These are phyloP conservation scores for Castanopsis chinensis DNA, from an alignment of 306 rosid species.

Conservation along the genomic window DNA sequence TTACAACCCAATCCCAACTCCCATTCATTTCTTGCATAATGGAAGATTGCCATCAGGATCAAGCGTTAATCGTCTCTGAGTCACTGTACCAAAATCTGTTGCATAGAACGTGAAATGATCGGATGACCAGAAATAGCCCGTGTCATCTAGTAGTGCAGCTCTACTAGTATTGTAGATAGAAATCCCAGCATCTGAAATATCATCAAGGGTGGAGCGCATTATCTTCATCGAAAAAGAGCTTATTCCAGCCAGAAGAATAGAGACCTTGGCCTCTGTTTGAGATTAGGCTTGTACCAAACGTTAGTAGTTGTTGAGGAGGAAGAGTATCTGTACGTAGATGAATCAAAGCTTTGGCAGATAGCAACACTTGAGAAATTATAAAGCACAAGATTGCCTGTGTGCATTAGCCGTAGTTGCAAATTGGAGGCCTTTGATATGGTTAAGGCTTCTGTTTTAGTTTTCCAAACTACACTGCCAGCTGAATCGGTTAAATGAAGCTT, in stretches of 20 bases:
- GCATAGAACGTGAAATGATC: not conserved
- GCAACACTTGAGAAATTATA: not conserved
- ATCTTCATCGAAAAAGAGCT: constrained; percentile 37
- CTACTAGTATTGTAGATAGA: constrained; percentile 30
- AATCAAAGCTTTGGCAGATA: constrained; percentile 56
- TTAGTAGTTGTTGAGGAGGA: constrained; percentile 39
- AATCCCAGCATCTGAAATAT: not conserved
- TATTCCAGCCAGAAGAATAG: constrained; percentile 41
- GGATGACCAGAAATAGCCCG: constrained; percentile 33
- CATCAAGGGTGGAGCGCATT: constrained; percentile 24
- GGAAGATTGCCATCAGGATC: constrained; percentile 38
- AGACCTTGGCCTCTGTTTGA: constrained; percentile 31
- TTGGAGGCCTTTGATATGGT: not conserved
- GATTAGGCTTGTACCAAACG: constrained; percentile 12
- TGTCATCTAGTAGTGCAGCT: constrained; percentile 21
- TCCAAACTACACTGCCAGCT: constrained; percentile 32
- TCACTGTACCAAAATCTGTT: not conserved
- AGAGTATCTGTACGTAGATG: constrained; percentile 56
- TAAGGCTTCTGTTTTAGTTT: constrained; percentile 14
- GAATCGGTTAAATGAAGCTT: constrained; percentile 45
- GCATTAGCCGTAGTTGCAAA: constrained; percentile 10
- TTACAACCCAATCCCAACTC: constrained; percentile 30
- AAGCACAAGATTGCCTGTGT: constrained; percentile 50
- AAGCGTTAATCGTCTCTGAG: constrained; percentile 10
- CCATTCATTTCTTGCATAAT: constrained; percentile 11